These are phyloP conservation scores for Boletellus ananas DNA, from an alignment of 768 basidiomycete species.

Conservation along the genomic window DNA sequence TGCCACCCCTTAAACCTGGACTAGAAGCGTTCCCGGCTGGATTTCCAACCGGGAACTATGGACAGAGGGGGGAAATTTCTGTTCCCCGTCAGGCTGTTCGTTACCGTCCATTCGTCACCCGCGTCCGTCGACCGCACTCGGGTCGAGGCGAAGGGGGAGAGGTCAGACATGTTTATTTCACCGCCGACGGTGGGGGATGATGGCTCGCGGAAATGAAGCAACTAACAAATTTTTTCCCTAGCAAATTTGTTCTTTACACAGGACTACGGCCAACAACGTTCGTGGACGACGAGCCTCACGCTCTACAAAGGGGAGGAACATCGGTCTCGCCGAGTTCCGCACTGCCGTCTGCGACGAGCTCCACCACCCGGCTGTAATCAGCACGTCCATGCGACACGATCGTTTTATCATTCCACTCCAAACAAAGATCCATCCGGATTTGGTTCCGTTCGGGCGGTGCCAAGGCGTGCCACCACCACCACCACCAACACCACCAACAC, in stretches of 20 bases:
- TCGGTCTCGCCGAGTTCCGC: conserved; percentile 5
- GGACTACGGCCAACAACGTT: conserved; percentile 11
- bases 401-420: conserved; percentile 10
- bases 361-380: conserved; percentile 8
- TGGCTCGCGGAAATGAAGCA: conserved; percentile 26
- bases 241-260: conserved; percentile 7
- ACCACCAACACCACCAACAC: conserved; percentile 38
- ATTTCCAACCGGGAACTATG: conserved; percentile 8
- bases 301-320: too few species aligned
- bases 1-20: conserved; percentile 5
- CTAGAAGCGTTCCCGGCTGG: conserved; percentile 2
- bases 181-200: conserved; percentile 17
- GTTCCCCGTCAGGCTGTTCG: conserved; percentile 9
- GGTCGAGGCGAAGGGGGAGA: conserved; percentile 7
- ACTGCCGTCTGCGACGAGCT: conserved; percentile 7
- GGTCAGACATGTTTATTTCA: conserved; percentile 24
- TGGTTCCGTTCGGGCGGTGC: conserved; percentile 20
- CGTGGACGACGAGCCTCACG: conserved; percentile 1
- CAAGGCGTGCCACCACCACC: conserved; percentile 8
- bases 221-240: conserved; percentile 24
- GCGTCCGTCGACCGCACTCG: conserved; percentile 1
- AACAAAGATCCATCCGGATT: conserved; percentile 22
- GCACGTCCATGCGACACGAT: conserved; percentile 2
- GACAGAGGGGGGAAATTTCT: conserved; percentile 8
- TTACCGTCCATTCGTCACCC: conserved; percentile 19